A percentile compares a stretch with the other conserved stretches of the same genome.
Conservation (phyloP, 1,284 basidiomycete species). For the Malassezia japonica region DNA sequence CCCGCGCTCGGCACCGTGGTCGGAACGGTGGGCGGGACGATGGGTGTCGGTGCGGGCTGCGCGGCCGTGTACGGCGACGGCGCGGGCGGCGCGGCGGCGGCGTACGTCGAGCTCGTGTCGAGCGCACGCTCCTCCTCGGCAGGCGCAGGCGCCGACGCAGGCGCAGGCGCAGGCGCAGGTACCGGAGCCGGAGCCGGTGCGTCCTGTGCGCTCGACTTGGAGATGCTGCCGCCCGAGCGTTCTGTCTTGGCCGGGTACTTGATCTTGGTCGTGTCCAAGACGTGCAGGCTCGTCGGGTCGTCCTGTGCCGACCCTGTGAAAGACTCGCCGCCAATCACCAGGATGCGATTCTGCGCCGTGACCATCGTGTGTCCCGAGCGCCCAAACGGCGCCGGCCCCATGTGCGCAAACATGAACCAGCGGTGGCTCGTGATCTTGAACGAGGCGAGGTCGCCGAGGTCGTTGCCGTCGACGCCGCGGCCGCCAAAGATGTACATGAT, state of each 20-base stretch:
- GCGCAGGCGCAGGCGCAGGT: neutral
- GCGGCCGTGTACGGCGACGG: neutral
- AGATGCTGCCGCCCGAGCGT: slow-evolving; percentile 16
- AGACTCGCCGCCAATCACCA: slow-evolving; percentile 89
- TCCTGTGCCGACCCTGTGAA: slow-evolving; percentile 62
- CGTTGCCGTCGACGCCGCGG: slow-evolving; percentile 90
- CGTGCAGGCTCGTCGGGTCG: slow-evolving; percentile 72
- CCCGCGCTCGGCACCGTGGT: neutral
- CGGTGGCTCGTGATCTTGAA: slow-evolving; percentile 73
- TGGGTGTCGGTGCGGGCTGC: neutral
- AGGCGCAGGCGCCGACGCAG: neutral
- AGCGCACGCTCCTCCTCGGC: neutral
- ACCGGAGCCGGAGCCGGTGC: neutral
- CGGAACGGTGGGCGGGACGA: too few relatives aligned
- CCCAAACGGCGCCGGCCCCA: slow-evolving; percentile 85
- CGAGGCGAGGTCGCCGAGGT: slow-evolving; percentile 84
- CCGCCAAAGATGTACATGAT: slow-evolving; percentile 98
- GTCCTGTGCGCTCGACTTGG: slow-evolving; percentile 1
- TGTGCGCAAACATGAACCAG: slow-evolving; percentile 99
- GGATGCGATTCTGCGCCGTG: slow-evolving; percentile 72
- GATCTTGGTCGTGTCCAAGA: slow-evolving; percentile 51
- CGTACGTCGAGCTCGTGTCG: neutral
- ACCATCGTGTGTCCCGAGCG: slow-evolving; percentile 93
- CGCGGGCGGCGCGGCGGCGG: neutral
- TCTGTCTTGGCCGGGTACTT: slow-evolving; percentile 44